Evolutionary conservation across 2,329 filamentous ascomycete genomes (phyloP).

Genomic region (Scedosporium dehoogii): DNA sequence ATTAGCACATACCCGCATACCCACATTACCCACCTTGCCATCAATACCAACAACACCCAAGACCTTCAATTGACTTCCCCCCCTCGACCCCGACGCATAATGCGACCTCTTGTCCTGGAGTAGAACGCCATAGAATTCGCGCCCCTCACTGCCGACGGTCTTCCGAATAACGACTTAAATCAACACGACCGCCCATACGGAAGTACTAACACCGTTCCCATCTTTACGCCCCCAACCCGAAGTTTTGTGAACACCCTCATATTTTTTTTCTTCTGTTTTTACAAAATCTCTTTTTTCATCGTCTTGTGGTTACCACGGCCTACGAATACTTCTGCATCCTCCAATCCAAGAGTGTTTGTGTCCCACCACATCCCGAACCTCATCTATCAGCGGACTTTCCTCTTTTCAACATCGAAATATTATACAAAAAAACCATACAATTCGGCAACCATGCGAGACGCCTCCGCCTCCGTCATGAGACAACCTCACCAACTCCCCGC

Average conservation of each 20-base stretch:
- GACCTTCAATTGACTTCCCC: not conserved
- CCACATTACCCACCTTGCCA: too few relatives aligned
- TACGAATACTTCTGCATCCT: too few relatives aligned
- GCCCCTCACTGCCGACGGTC: not conserved
- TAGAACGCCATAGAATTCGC: not conserved
- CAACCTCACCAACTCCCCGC: not conserved
- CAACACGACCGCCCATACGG: not conserved
- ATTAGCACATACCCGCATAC: too few relatives aligned
- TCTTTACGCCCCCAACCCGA: not conserved
- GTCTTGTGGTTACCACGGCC: not conserved
- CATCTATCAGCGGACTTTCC: too few relatives aligned
- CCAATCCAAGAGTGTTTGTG: too few relatives aligned
- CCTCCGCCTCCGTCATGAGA: not conserved
- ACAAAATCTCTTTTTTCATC: not conserved
- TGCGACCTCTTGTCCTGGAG: not conserved
- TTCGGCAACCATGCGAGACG: not conserved
- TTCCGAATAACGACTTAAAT: not conserved
- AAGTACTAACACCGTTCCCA: not conserved
- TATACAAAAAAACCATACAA: not conserved
- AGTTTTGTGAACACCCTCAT: not conserved
- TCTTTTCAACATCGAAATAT: too few relatives aligned
- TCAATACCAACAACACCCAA: not conserved
- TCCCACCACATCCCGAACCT: too few relatives aligned
- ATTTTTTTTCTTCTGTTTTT: not conserved
- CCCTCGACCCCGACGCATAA: not conserved